A percentile compares a stretch with the other conserved stretches of the same genome.
phyloP scores from a whole-genome alignment of 495 filamentous ascomycete genomes.

The Tetracladium setigerum region DNA sequence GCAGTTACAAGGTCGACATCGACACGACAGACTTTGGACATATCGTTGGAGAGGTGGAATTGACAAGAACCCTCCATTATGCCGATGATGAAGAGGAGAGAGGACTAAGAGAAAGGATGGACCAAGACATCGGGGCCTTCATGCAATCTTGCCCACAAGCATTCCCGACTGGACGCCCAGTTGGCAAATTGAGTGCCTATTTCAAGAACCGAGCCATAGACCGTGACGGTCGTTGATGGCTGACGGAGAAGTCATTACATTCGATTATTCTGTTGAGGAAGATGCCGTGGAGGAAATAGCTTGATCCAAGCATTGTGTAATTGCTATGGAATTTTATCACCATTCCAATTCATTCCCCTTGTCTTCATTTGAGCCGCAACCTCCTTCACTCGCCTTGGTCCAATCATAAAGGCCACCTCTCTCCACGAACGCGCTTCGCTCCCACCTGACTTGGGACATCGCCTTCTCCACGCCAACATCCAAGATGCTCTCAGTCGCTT shows the following conservation, averaged over 20 bases:
- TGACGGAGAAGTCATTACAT: too few species aligned
- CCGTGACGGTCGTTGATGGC: too few species aligned
- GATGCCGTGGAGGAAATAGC: too few species aligned
- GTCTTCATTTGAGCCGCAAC: too few species aligned
- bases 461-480: constrained; percentile 45
- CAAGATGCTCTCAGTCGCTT: constrained; percentile 27
- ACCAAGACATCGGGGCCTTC: constrained; percentile 26
- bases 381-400: constrained; percentile 22
- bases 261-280: too few species aligned
- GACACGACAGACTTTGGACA: constrained; percentile 31
- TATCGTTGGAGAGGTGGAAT: constrained; percentile 31
- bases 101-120: constrained; percentile 23
- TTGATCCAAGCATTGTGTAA: too few species aligned
- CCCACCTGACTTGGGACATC: constrained; percentile 41
- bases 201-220: too few species aligned
- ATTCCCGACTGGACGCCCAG: constrained; percentile 24
- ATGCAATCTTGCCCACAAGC: constrained; percentile 31
- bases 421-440: constrained; percentile 36
- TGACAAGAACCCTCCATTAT: constrained; percentile 15
- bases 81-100: constrained; percentile 15
- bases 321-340: too few species aligned
- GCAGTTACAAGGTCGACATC: constrained; percentile 26
- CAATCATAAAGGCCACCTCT: constrained; percentile 49
- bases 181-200: constrained; percentile 31
- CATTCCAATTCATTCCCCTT: too few species aligned